phyloP scores from a whole-genome alignment of 306 rosid genomes.

The Benincasa hispida region DNA sequence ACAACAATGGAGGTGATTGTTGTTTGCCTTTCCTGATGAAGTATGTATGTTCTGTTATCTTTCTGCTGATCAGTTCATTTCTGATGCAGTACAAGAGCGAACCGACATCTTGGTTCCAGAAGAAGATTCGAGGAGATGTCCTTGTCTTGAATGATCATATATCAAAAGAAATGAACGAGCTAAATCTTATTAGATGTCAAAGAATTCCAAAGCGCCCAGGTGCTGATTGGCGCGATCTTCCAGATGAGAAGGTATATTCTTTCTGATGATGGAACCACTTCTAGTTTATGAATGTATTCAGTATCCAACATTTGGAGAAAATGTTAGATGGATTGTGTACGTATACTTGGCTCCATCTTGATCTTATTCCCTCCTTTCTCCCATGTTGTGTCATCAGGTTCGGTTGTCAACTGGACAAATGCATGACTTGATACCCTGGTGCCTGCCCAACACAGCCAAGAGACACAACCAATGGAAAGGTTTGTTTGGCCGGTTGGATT shows the following conservation, averaged over 20 bases:
- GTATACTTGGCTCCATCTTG: background rate
- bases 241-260: conserved; percentile 64
- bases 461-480: conserved; percentile 99
- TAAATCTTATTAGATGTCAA: conserved; percentile 78
- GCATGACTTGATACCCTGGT: conserved; percentile 91
- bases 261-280: background rate
- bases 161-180: conserved; percentile 91
- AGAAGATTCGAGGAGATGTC: conserved; percentile 66
- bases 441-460: conserved; percentile 95
- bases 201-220: conserved; percentile 87
- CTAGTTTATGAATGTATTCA: background rate
- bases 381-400: conserved; percentile 25
- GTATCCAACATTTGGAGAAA: background rate
- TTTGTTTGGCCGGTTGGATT: conserved; percentile 82
- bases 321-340: background rate
- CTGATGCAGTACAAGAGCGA: conserved; percentile 54
- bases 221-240: conserved; percentile 92
- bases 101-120: conserved; percentile 84
- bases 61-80: background rate
- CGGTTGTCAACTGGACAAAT: conserved; percentile 64
- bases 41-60: background rate
- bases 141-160: conserved; percentile 70
- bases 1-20: conserved; percentile 47
- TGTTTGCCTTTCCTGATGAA: background rate
- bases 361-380: background rate